Evolutionary conservation across 208 protist genomes (phyloP).

Genomic region (Baffinella frigidus): DNA sequence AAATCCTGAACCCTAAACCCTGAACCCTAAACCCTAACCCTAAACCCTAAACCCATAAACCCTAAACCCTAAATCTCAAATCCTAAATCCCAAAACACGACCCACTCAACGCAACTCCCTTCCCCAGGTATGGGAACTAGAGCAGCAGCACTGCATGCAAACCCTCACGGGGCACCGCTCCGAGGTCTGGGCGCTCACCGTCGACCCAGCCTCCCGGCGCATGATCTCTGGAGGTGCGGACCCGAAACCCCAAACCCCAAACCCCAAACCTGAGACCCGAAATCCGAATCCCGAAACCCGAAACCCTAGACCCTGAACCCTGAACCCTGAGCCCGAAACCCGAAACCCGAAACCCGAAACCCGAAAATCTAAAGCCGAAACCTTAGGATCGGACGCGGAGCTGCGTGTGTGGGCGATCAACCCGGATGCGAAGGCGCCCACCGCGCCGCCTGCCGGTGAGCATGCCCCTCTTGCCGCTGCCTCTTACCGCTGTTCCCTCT

Average conservation of each 20-base stretch:
- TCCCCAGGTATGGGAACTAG: constrained; percentile 85
- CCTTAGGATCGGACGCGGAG: constrained; percentile 66
- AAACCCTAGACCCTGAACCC: too few species aligned
- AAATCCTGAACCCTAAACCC: too few species aligned
- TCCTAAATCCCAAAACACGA: too few species aligned
- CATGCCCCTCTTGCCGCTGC: not conserved
- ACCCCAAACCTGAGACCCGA: too few species aligned
- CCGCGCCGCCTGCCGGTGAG: not conserved
- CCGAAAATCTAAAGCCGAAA: too few species aligned
- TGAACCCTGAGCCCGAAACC: too few species aligned
- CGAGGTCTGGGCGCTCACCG: constrained; percentile 73
- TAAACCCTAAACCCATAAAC: too few species aligned
- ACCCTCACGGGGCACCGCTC: constrained; percentile 76
- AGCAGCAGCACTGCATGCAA: constrained; percentile 80
- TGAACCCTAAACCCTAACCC: not conserved
- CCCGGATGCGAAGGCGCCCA: not conserved
- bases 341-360: too few species aligned
- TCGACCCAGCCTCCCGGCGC: not conserved
- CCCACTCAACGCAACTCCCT: too few species aligned
- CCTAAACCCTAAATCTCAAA: too few species aligned
- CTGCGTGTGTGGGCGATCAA: constrained; percentile 67
- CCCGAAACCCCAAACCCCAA: too few species aligned
- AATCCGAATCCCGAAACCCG: too few species aligned
- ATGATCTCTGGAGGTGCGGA: constrained; percentile 57
- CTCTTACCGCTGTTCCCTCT: not conserved